These are phyloP conservation scores for Brassica rapa DNA, from an alignment of 345 rosid genomes.

Conservation along the genomic window DNA sequence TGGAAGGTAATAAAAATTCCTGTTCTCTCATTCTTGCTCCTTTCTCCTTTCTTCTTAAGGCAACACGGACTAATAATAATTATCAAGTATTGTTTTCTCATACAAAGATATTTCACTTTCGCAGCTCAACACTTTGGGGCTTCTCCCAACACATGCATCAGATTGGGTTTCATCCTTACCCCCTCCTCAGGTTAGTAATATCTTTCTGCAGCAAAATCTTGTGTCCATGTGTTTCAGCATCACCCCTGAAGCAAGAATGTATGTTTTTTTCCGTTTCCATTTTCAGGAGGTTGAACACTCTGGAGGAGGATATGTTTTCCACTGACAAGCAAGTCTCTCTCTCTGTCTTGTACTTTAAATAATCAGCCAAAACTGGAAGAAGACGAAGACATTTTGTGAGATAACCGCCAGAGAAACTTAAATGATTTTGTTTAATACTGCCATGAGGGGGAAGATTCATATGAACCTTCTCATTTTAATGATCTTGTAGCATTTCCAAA, in stretches of 20 bases:
- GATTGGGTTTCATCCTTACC: slow-evolving; percentile 99
- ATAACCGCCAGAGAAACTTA: slow-evolving; percentile 11
- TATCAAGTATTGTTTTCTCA: not conserved
- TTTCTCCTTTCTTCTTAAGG: not conserved
- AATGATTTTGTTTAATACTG: slow-evolving; percentile 14
- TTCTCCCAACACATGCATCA: slow-evolving; percentile 97
- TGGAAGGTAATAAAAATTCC: slow-evolving; percentile 74
- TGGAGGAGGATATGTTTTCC: slow-evolving; percentile 72
- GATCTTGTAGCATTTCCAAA: slow-evolving; percentile 36
- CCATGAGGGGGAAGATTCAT: not conserved
- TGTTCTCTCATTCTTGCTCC: not conserved
- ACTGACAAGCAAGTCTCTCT: slow-evolving; percentile 27
- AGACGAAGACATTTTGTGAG: slow-evolving; percentile 20
- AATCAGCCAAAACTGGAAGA: slow-evolving; percentile 6
- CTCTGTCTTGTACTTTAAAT: slow-evolving; percentile 12
- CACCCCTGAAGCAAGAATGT: not conserved
- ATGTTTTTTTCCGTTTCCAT: not conserved
- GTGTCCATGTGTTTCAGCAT: not conserved
- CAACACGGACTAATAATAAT: not conserved
- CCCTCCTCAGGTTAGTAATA: slow-evolving; percentile 78
- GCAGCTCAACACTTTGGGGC: slow-evolving; percentile 96
- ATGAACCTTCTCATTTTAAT: slow-evolving; percentile 7
- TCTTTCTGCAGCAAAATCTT: not conserved
- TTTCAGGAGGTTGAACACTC: slow-evolving; percentile 93
- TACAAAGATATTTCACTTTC: slow-evolving; percentile 32